Conservation (phyloP, 1,139 yeast genomes). For the Yamadazyma atlantica region DNA sequence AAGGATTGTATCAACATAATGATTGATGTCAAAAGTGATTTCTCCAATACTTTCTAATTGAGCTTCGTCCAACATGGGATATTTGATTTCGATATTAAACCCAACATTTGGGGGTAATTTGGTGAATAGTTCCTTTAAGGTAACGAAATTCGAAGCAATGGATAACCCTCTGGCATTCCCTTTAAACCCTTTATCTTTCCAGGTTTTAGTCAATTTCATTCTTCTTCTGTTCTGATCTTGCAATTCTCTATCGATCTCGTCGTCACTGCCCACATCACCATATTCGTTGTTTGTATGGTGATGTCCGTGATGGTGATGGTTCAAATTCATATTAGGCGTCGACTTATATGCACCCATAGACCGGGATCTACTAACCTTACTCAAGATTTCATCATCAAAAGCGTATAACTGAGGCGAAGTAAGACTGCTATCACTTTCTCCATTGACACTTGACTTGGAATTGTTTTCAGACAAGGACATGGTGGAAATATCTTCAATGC, state of each 20-base stretch:
- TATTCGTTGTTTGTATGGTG: slow-evolving; percentile 4
- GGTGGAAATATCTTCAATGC: slow-evolving; percentile 8
- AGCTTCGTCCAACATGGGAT: slow-evolving; percentile 95
- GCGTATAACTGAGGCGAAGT: slow-evolving; percentile 21
- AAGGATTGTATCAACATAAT: slow-evolving; percentile 84
- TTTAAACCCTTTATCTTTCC: slow-evolving; percentile 83
- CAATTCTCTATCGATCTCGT: slow-evolving; percentile 38
- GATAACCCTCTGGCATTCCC: slow-evolving; percentile 89
- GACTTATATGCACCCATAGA: slow-evolving; percentile 39
- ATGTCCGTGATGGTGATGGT: slow-evolving; percentile 6
- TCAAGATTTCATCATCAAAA: slow-evolving; percentile 39
- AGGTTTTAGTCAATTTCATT: slow-evolving; percentile 85
- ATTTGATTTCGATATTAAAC: slow-evolving; percentile 91
- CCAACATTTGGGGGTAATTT: slow-evolving; percentile 85
- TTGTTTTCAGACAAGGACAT: slow-evolving; percentile 6
- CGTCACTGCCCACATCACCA: slow-evolving; percentile 21
- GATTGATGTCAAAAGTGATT: slow-evolving; percentile 78
- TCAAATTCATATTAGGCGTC: slow-evolving; percentile 21
- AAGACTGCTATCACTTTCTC: slow-evolving; percentile 8
- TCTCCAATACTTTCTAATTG: slow-evolving; percentile 87
- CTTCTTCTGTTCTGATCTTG: slow-evolving; percentile 52
- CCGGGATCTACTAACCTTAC: slow-evolving; percentile 37
- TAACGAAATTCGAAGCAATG: slow-evolving; percentile 89
- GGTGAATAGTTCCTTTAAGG: slow-evolving; percentile 78
- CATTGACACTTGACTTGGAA: slow-evolving; percentile 5